Conservation (phyloP, 352 stramenopile species). For the Phytophthora sansomeana region DNA sequence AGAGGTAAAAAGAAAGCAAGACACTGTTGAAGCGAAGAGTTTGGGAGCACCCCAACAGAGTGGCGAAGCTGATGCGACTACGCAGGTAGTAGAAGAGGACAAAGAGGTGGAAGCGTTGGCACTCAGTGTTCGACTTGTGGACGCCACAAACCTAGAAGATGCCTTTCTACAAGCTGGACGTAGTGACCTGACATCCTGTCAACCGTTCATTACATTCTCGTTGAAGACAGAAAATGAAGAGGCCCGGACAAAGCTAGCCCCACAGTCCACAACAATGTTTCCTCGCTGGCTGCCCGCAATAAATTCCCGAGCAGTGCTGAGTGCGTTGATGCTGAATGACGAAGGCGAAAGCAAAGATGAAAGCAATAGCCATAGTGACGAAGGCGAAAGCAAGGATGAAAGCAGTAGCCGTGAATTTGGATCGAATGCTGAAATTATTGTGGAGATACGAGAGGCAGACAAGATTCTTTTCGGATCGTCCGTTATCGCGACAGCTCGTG, state of each 20-base stretch:
- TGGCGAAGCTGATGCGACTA: background rate
- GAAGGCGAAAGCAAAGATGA: conserved; percentile 10
- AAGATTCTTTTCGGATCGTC: conserved; percentile 79
- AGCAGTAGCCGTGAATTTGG: conserved; percentile 23
- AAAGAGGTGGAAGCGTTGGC: conserved; percentile 38
- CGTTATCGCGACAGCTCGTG: conserved; percentile 51
- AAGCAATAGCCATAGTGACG: conserved; percentile 15
- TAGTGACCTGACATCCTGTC: conserved; percentile 51
- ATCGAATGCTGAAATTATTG: conserved; percentile 38
- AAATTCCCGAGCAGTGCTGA: conserved; percentile 45
- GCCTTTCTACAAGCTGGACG: conserved; percentile 57
- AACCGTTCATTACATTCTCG: conserved; percentile 59
- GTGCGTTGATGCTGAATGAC: conserved; percentile 40
- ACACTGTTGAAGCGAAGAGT: background rate
- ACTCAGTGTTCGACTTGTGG: conserved; percentile 60
- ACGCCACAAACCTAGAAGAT: conserved; percentile 60
- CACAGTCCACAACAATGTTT: conserved; percentile 61
- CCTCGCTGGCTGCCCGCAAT: conserved; percentile 64
- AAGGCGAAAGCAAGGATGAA: conserved; percentile 7
- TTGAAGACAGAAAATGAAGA: conserved; percentile 43
- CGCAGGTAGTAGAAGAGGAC: conserved; percentile 19
- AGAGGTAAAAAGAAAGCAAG: conserved; percentile 21
- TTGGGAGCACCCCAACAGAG: background rate
- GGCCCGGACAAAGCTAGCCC: conserved; percentile 47
- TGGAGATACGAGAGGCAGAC: conserved; percentile 80